phyloP scores from a whole-genome alignment of 805 yeast species.

The Ogataea pini region DNA sequence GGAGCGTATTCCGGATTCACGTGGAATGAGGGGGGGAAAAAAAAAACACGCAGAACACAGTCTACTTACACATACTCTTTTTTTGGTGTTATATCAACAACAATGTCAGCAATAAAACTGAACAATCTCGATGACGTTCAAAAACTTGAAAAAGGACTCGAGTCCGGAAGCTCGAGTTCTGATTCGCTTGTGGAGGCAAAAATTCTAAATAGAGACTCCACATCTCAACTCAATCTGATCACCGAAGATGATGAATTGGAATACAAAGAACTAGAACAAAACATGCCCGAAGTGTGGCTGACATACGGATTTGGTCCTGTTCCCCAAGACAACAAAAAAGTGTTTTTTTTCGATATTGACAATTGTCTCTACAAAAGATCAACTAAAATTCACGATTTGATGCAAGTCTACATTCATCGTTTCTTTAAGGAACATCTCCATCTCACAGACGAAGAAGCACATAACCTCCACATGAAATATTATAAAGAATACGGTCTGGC shows the following conservation, averaged over 20 bases:
- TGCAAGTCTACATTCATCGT: conserved; percentile 82
- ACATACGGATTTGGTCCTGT: conserved; percentile 33
- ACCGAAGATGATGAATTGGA: conserved; percentile 15
- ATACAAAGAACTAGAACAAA: conserved; percentile 13
- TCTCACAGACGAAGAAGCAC: conserved; percentile 73
- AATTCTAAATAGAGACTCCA: conserved; percentile 15
- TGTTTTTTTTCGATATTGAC: conserved; percentile 89
- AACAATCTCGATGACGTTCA: conserved; percentile 19
- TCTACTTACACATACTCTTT: too few relatives aligned
- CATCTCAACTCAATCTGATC: conserved; percentile 16
- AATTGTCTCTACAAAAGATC: conserved; percentile 83
- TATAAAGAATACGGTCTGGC: conserved; percentile 91
- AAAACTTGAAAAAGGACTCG: conserved; percentile 11
- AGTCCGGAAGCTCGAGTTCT: conserved; percentile 3
- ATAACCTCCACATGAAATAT: conserved; percentile 65
- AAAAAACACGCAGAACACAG: background rate
- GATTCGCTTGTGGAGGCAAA: conserved; percentile 12
- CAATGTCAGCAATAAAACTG: conserved; percentile 19
- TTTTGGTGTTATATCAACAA: too few relatives aligned
- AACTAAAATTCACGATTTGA: conserved; percentile 75
- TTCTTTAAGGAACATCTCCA: conserved; percentile 69
- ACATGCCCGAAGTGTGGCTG: conserved; percentile 32
- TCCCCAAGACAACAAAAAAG: conserved; percentile 30
- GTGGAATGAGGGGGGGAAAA: background rate
- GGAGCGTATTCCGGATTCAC: background rate